phyloP scores from a whole-genome alignment of 75 land plant species.

The Cupressus sempervirens region DNA sequence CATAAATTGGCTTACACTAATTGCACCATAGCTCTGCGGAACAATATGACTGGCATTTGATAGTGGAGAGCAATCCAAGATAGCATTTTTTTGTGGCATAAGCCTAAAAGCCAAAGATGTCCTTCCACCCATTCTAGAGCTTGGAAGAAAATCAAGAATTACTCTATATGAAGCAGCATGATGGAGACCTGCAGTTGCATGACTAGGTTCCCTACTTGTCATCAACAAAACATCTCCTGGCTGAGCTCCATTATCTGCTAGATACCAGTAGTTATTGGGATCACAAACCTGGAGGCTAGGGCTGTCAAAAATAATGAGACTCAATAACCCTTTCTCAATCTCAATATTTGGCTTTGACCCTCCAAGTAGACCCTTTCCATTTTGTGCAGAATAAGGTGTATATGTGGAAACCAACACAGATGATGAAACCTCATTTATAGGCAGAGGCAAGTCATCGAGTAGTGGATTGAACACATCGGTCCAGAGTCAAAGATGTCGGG shows the following conservation, averaged over 20 bases:
- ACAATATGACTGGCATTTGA: constrained; percentile 83
- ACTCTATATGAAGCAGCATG: constrained; percentile 66
- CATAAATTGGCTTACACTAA: constrained; percentile 84
- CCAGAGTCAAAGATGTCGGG: constrained; percentile 84
- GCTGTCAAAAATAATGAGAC: constrained; percentile 70
- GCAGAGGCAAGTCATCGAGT: constrained; percentile 84
- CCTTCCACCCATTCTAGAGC: constrained; percentile 41
- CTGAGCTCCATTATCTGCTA: constrained; percentile 66
- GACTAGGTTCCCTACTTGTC: constrained; percentile 80
- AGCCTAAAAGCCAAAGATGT: constrained; percentile 77
- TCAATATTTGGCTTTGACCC: constrained; percentile 31
- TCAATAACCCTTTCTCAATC: constrained; percentile 77
- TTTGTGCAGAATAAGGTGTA: constrained; percentile 32
- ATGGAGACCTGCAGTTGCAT: constrained; percentile 86
- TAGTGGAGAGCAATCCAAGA: constrained; percentile 78
- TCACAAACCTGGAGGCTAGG: constrained; percentile 87
- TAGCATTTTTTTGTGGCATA: constrained; percentile 84
- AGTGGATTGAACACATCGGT: constrained; percentile 71
- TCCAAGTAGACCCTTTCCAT: no score
- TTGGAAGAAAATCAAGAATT: constrained; percentile 27
- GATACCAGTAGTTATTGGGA: constrained; percentile 87
- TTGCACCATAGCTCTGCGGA: constrained; percentile 74
- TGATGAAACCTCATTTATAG: constrained; percentile 69
- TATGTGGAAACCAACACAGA: constrained; percentile 71
- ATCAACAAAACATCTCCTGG: constrained; percentile 78